A percentile compares a stretch with the other conserved stretches of the same genome.
phyloP scores from a whole-genome alignment of 140 eudicot species.

The Ambrosia hybrid region DNA sequence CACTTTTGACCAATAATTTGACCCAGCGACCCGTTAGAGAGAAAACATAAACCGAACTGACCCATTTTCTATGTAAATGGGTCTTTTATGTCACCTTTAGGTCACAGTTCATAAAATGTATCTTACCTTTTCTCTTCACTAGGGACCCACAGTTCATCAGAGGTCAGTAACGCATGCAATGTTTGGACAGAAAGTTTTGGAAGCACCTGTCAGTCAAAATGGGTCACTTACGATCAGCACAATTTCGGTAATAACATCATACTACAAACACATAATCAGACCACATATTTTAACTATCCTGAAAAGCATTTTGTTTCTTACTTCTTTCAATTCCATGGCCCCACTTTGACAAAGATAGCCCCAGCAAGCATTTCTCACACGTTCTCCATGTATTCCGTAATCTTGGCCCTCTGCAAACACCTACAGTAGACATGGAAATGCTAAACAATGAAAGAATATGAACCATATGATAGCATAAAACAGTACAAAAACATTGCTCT shows the following conservation, averaged over 20 bases:
- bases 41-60: background rate
- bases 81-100: background rate
- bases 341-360: constrained; percentile 99
- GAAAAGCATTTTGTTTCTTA: constrained; percentile 23
- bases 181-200: constrained; percentile 97
- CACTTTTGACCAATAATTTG: background rate
- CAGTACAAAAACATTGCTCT: constrained; percentile 17
- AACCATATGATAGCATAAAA: constrained; percentile 10
- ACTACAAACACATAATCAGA: constrained; percentile 5
- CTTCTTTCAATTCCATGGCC: constrained; percentile 93
- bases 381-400: constrained; percentile 95
- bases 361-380: constrained; percentile 99
- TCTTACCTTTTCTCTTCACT: constrained; percentile 94
- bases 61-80: background rate
- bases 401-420: constrained; percentile 97
- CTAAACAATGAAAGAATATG: constrained; percentile 23
- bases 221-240: constrained; percentile 11
- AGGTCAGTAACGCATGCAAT: constrained; percentile 81
- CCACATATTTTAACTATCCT: constrained; percentile 1
- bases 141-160: constrained; percentile 95
- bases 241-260: constrained; percentile 15
- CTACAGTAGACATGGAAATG: constrained; percentile 38
- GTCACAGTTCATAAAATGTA: background rate
- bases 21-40: background rate
- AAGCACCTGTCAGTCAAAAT: constrained; percentile 59